These are phyloP conservation scores for Pseudonitzschia multiseries DNA, from an alignment of 108 stramenopile species.

Conservation along the genomic window DNA sequence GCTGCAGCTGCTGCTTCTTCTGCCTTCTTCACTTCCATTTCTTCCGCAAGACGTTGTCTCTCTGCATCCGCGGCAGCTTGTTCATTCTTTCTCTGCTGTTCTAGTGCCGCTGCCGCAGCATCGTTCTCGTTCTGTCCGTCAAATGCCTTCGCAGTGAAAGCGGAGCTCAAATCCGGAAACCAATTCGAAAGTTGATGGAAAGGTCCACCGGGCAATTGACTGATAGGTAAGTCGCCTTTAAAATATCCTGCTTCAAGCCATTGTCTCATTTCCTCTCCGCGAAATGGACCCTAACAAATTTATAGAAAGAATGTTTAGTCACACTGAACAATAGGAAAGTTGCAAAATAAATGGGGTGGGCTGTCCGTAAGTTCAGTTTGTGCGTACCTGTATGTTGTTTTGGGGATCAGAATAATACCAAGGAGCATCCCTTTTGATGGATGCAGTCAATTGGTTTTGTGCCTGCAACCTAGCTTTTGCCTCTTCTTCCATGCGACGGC, in stretches of 20 bases:
- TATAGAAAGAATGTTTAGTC: too few relatives aligned
- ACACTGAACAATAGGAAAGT: too few relatives aligned
- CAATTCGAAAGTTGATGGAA: slow-evolving; percentile 65
- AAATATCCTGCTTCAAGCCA: slow-evolving; percentile 98
- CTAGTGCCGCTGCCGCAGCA: slow-evolving; percentile 13
- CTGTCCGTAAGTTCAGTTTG: background rate
- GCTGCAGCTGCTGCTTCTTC: slow-evolving; percentile 26
- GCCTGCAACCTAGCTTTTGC: slow-evolving; percentile 39
- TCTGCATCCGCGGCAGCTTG: slow-evolving; percentile 40
- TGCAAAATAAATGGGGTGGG: background rate
- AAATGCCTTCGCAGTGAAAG: slow-evolving; percentile 52
- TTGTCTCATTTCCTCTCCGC: slow-evolving; percentile 93
- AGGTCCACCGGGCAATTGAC: slow-evolving; percentile 70
- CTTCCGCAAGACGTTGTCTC: slow-evolving; percentile 23
- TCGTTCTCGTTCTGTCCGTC: slow-evolving; percentile 25
- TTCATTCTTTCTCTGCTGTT: slow-evolving; percentile 24
- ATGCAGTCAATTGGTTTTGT: slow-evolving; percentile 23
- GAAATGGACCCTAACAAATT: slow-evolving; percentile 86
- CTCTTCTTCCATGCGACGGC: slow-evolving; percentile 43
- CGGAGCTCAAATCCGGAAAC: slow-evolving; percentile 72
- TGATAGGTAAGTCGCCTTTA: slow-evolving; percentile 90
- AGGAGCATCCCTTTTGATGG: slow-evolving; percentile 61
- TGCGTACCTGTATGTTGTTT: slow-evolving; percentile 79
- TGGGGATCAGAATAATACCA: slow-evolving; percentile 93
- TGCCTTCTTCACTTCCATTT: slow-evolving; percentile 14